Base-by-base conservation (phyloP, 1,284 basidiomycete species). In the Ceratobasidium sp. region DNA sequence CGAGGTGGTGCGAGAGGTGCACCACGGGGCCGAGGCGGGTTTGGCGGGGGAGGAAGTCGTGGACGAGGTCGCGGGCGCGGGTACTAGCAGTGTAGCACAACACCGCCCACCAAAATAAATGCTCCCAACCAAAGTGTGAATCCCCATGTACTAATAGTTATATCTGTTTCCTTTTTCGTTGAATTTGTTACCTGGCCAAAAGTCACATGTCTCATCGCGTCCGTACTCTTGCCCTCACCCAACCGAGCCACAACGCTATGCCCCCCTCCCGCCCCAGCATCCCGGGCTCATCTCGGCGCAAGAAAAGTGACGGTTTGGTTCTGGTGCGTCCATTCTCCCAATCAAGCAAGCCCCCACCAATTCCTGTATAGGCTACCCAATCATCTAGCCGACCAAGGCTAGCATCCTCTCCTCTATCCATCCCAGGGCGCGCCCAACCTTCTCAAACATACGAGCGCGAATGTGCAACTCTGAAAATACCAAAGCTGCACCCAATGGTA, bases 1-100 rank as follows among this genome's bases (percentile, higher is more conserved):
- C 56, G 86, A 51, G 81, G 88, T 32, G 87, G 88, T 29, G 83
- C 82, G 61, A 82, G 86, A 59, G 87, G 90, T 19, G 83, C 85
- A 49, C 84, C 84, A 37, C 82, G 85, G 57, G 86, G 88, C n/a
- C 80, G 82, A 49, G 77, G 79, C 15, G 73, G 78, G 9, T 88
- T 71, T 84, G 82, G 82, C 57, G 84, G 87, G 49, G 82, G 85
- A 25, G 51, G 66, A 44, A 85, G 87, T 37, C 81, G 84, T 57
- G 85, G 85, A 32, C 82, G 85, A 25, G 83, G 84, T 66, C 83
- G 86, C 66, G 84, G 86, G 22, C 64, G 64, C 15, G 52, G 51
- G n/a, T 54, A 68, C n/a, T 56, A 68, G 37, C n/a, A 51, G 22
- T 32, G 46, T 19, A 9, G 29, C 7, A 29, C 54, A 29, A 19